phyloP scores from a whole-genome alignment of 2,329 filamentous ascomycete genomes.

The Diaporthe helianthi region DNA sequence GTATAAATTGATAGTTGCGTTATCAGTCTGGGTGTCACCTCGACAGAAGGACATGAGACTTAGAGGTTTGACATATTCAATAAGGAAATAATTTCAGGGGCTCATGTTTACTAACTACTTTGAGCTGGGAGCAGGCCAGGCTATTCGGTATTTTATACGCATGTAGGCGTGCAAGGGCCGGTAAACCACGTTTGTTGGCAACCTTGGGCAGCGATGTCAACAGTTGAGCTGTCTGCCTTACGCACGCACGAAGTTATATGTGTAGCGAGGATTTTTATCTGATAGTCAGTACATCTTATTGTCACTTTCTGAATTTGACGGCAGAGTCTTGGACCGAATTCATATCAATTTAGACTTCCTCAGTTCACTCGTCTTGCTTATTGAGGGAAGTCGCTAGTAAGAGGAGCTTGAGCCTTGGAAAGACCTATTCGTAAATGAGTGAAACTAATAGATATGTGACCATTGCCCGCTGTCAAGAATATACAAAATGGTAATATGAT shows the following conservation, averaged over 20 bases:
- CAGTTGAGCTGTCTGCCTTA: neutral
- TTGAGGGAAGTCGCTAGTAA: too few species aligned
- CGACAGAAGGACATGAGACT: neutral
- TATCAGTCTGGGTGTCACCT: neutral
- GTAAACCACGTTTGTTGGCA: neutral
- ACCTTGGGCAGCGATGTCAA: neutral
- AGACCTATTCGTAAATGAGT: neutral
- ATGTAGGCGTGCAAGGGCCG: neutral
- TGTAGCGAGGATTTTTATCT: too few species aligned
- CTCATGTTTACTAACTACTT: neutral
- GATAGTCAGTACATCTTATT: neutral
- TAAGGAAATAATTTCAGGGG: neutral
- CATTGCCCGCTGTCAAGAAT: neutral
- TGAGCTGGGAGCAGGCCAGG: neutral
- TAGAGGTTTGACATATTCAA: neutral
- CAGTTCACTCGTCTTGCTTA: too few species aligned
- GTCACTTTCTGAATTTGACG: too few species aligned
- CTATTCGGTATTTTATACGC: neutral
- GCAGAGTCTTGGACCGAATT: too few species aligned
- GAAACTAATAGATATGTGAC: neutral
- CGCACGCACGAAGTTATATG: too few species aligned
- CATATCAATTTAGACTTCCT: too few species aligned
- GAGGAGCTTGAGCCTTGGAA: too few species aligned
- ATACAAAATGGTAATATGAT: neutral
- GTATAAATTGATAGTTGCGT: neutral